Percentiles rank a stretch among this genome's conserved stretches.
Evolutionary conservation across 1,139 yeast species (phyloP).

Genomic region (Waltiozyma solani): DNA sequence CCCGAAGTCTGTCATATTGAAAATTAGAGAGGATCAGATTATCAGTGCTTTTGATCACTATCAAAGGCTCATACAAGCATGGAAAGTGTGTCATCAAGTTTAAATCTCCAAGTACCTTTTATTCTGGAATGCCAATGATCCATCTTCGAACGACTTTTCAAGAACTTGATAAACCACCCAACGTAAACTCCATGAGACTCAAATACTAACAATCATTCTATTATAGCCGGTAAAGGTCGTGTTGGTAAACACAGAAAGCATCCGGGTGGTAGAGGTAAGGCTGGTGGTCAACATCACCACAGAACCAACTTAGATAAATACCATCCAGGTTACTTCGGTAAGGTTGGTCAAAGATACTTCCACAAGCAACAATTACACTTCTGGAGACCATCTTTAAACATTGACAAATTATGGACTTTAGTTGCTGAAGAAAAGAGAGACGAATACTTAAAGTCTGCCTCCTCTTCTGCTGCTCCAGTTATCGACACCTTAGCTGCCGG

Average conservation of each 20-base stretch:
- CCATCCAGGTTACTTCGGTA: conserved; percentile 99
- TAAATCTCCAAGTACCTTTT: too few species aligned
- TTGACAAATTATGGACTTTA: conserved; percentile 98
- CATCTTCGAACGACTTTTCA: not conserved
- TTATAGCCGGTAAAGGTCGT: conserved; percentile 99
- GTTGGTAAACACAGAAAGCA: conserved; percentile 99
- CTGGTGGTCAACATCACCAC: conserved; percentile 99
- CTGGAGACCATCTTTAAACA: conserved; percentile 98
- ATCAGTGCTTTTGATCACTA: too few species aligned
- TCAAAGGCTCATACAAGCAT: too few species aligned
- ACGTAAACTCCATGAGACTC: not conserved
- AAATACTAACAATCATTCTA: conserved; percentile 15
- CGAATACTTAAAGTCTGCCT: conserved; percentile 79
- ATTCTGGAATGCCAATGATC: too few species aligned
- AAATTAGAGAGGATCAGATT: too few species aligned
- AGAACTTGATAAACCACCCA: not conserved
- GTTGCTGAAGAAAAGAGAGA: conserved; percentile 94
- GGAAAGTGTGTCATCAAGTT: too few species aligned
- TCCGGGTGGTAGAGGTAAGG: conserved; percentile 99
- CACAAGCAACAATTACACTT: conserved; percentile 93
- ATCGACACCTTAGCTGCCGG: conserved; percentile 99
- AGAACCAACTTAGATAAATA: conserved; percentile 98
- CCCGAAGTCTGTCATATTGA: too few species aligned
- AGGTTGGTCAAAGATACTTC: conserved; percentile 99
- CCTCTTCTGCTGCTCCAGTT: conserved; percentile 93